Percentiles rank a stretch among this genome's conserved stretches.
These are phyloP conservation scores for Cenococcum geophilum DNA, from an alignment of 495 filamentous ascomycete genomes.

Conservation along the genomic window DNA sequence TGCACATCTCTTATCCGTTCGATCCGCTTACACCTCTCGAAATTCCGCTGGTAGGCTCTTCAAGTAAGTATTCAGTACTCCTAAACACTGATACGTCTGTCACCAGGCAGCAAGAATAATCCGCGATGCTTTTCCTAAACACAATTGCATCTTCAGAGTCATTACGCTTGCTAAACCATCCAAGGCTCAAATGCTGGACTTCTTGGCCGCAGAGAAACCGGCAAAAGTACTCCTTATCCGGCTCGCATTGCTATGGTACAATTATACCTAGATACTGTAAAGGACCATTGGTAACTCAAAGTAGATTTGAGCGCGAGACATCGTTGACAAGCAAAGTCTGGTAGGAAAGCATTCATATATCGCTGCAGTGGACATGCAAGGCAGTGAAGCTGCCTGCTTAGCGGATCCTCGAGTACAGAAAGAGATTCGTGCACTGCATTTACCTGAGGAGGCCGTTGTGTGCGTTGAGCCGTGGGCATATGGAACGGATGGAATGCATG, in stretches of 20 bases:
- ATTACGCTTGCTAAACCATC: slow-evolving; percentile 19
- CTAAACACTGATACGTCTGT: background rate
- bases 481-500: slow-evolving; percentile 41
- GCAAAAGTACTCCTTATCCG: background rate
- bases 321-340: slow-evolving; percentile 7
- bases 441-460: slow-evolving; percentile 35
- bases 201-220: slow-evolving; percentile 1
- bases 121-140: background rate
- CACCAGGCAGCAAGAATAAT: slow-evolving; percentile 10
- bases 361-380: slow-evolving; percentile 19
- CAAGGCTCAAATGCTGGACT: slow-evolving; percentile 14
- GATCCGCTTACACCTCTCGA: slow-evolving; percentile 16
- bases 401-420: slow-evolving; percentile 17
- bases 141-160: slow-evolving; percentile 9
- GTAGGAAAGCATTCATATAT: slow-evolving; percentile 17
- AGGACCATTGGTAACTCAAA: slow-evolving; percentile 9
- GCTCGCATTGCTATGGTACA: slow-evolving; percentile 15
- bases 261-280: slow-evolving; percentile 7
- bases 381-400: slow-evolving; percentile 16
- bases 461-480: slow-evolving; percentile 42
- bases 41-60: slow-evolving; percentile 10
- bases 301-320: slow-evolving; percentile 3
- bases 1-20: slow-evolving; percentile 7
- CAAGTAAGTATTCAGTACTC: background rate
- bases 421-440: slow-evolving; percentile 29